Conservation (phyloP, 805 yeast genomes). For the Soucietia sequanensis region DNA sequence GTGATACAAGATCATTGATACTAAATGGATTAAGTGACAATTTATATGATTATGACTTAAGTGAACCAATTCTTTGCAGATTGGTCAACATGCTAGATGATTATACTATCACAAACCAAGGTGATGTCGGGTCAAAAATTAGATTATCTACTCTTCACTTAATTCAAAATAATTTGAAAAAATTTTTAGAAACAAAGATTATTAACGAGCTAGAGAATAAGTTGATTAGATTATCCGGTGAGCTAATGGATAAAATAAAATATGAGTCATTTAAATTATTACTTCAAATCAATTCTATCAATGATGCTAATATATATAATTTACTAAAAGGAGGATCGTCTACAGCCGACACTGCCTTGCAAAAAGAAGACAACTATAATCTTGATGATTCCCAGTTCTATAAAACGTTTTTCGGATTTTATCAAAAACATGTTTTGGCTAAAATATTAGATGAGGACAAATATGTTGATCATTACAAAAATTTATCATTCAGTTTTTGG, state of each 20-base stretch:
- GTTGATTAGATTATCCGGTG: slow-evolving; percentile 59
- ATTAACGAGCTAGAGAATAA: slow-evolving; percentile 13
- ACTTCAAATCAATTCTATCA: slow-evolving; percentile 12
- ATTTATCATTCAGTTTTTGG: slow-evolving; percentile 44
- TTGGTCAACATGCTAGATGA: slow-evolving; percentile 56
- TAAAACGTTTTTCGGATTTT: slow-evolving; percentile 18
- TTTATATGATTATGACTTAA: slow-evolving; percentile 5
- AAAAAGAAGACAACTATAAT: neutral
- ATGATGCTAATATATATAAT: neutral
- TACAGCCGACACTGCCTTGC: neutral
- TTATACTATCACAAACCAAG: slow-evolving; percentile 75
- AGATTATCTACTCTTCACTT: slow-evolving; percentile 51
- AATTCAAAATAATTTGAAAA: slow-evolving; percentile 25
- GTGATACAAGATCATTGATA: slow-evolving; percentile 25
- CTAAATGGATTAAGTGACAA: slow-evolving; percentile 20
- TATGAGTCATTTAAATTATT: slow-evolving; percentile 40
- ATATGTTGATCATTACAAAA: slow-evolving; percentile 5
- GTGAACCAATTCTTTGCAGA: slow-evolving; percentile 6
- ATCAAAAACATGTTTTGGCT: slow-evolving; percentile 9
- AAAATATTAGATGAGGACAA: slow-evolving; percentile 8
- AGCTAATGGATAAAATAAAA: slow-evolving; percentile 58
- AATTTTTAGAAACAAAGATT: neutral
- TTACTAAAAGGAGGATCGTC: neutral
- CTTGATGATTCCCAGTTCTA: slow-evolving; percentile 17
- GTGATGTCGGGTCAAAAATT: slow-evolving; percentile 87